Percentiles rank a stretch among this genome's conserved stretches.
Evolutionary conservation across 2,329 filamentous ascomycete species (phyloP).

Genomic region (Podosphaera aphanis): DNA sequence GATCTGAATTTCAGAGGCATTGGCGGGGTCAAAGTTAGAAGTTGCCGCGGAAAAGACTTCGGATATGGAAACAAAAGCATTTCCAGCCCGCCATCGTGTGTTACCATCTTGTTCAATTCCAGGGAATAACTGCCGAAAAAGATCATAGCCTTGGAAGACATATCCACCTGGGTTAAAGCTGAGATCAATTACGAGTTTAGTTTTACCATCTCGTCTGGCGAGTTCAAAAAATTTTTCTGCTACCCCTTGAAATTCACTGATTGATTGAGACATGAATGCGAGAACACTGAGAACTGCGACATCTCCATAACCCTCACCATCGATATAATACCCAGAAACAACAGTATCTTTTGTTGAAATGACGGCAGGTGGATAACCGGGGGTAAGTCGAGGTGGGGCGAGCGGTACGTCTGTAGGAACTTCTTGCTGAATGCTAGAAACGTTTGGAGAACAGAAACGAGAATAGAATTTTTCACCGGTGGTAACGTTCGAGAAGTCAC

Average conservation of each 20-base stretch:
- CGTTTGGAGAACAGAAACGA: conserved; percentile 8
- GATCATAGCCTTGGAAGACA: conserved; percentile 22
- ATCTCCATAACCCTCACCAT: conserved; percentile 12
- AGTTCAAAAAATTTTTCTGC: conserved; percentile 21
- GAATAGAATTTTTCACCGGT: conserved; percentile 13
- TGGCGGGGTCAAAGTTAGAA: conserved; percentile 10
- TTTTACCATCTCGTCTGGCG: conserved; percentile 25
- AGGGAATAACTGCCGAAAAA: conserved; percentile 22
- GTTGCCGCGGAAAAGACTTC: conserved; percentile 8
- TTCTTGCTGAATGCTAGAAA: conserved; percentile 1
- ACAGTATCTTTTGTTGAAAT: conserved; percentile 10
- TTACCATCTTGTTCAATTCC: conserved; percentile 13
- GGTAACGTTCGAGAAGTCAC: conserved; percentile 14
- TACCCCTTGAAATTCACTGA: conserved; percentile 12
- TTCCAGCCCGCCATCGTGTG: conserved; percentile 10
- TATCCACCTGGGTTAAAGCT: conserved; percentile 35
- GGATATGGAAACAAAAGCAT: conserved; percentile 7
- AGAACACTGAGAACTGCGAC: conserved; percentile 14
- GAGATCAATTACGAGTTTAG: conserved; percentile 39
- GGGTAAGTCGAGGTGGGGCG: conserved; percentile 2
- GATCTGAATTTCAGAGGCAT: conserved; percentile 7
- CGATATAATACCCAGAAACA: conserved; percentile 14
- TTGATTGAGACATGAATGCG: conserved; percentile 9
- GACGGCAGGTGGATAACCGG: conserved; percentile 12
- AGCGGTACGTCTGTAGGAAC: not conserved